phyloP scores from a whole-genome alignment of 1,284 basidiomycete species.

The Rhodotorula sp. region DNA sequence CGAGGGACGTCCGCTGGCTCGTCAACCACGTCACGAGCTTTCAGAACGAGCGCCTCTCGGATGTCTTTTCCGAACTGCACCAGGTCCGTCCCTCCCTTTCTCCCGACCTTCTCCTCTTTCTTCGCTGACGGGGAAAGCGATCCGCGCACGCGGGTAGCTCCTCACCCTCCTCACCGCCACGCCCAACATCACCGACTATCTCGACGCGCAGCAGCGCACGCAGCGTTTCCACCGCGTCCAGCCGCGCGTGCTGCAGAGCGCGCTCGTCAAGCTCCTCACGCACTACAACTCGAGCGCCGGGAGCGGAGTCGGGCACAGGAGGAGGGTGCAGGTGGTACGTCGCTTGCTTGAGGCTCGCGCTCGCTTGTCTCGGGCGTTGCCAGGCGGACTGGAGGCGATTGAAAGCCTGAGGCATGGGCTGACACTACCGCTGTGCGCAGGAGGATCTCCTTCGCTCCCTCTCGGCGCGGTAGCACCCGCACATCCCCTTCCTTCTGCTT shows the following conservation, averaged over 20 bases:
- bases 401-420: neutral
- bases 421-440: neutral
- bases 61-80: conserved; percentile 79
- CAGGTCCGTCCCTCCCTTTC: conserved; percentile 60
- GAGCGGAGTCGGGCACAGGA: conserved; percentile 9
- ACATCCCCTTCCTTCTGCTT: neutral
- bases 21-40: conserved; percentile 36
- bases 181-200: conserved; percentile 69
- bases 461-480: neutral
- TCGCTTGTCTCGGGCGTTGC: too few relatives aligned
- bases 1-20: conserved; percentile 45
- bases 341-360: neutral
- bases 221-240: conserved; percentile 71
- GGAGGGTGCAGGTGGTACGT: conserved; percentile 25
- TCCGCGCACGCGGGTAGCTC: conserved; percentile 60
- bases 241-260: conserved; percentile 69
- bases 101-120: neutral
- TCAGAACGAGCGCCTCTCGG: conserved; percentile 59
- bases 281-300: conserved; percentile 36
- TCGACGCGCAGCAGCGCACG: conserved; percentile 71
- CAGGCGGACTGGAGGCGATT: too few relatives aligned
- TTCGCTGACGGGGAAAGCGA: conserved; percentile 4
- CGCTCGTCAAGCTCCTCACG: conserved; percentile 72
- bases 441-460: conserved; percentile 23
- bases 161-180: conserved; percentile 73